Evolutionary conservation across 2,329 filamentous ascomycete genomes (phyloP), one percentile per base, ranked within the genome.

Genomic region (Pseudogymnoascus sp.): DNA sequence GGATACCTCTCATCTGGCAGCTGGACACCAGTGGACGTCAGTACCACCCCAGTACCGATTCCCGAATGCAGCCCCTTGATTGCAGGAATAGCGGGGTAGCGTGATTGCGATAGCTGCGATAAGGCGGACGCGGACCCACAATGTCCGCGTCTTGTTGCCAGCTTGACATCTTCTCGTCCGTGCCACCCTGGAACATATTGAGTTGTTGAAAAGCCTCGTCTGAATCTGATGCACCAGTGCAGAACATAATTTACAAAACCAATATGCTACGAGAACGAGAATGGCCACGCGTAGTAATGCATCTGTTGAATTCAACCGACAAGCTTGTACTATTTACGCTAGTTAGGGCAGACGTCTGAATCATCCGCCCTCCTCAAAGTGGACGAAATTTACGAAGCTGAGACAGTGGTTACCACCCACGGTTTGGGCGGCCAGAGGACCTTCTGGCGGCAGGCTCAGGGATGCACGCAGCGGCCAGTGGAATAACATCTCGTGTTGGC

Each of bases 11-110:
- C 4, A 6, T 4, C 4, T 6, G n/a, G 49, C 49, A 55, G n/a
- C 33, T 19, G 1, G 49, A 33, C n/a, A 55, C 26, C 26, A 55
- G 49, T 55, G 11, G 49, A 12, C 49, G 49, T 6, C 49, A 55
- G 49, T 55, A 55, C 49, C 49, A 55, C n/a, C 49, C 49, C 49
- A 55, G 49, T 55, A 55, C 49, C 45, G 45, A 52, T 52, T 52
- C 45, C 45, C 45, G 26, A 52, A 16, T 16, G 8, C 45, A 11
- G 29, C 12, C 26, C 26, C 49, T 16, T 31, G n/a, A 55, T 55
- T 29, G 26, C 26, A 29, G 26, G 4, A 19, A 55, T 55, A 33
- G 49, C 29, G 49, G 49, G 49, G 49, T 55, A 55, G 26, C 49
- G 49, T 33, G 16, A 16, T 29, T 45, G 21, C 41, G 41, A 45